Evolutionary conservation across 257 asterid genomes (phyloP).

Genomic region (Agastache rugosa): DNA sequence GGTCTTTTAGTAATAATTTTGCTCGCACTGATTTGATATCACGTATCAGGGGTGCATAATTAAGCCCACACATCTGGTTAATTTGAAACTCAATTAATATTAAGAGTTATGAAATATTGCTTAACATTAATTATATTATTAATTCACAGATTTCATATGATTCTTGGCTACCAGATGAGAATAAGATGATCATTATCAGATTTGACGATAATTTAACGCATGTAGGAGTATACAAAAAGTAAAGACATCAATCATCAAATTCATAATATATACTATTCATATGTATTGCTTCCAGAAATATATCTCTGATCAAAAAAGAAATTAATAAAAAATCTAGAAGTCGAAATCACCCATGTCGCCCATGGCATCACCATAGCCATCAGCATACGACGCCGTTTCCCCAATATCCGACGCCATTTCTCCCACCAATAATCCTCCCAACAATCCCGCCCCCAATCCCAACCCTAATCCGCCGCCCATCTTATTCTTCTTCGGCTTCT

Average conservation of each 20-base stretch:
- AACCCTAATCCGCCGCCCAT: slow-evolving; percentile 67
- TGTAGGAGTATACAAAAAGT: not conserved
- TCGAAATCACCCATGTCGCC: slow-evolving; percentile 50
- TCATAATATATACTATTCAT: not conserved
- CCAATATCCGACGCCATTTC: slow-evolving; percentile 65
- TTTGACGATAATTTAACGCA: no score
- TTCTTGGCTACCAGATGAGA: not conserved
- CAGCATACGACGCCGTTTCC: slow-evolving; percentile 55
- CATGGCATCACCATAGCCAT: slow-evolving; percentile 60
- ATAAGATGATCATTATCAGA: not conserved
- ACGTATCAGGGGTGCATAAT: no score
- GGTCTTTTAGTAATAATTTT: no score
- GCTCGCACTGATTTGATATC: no score
- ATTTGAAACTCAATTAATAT: no score
- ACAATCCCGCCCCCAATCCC: slow-evolving; percentile 91
- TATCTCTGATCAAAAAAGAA: not conserved
- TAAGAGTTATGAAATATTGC: no score
- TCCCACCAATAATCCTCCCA: slow-evolving; percentile 86
- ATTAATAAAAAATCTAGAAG: slow-evolving; percentile 26
- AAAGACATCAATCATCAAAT: not conserved
- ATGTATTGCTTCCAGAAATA: not conserved
- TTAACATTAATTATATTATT: no score
- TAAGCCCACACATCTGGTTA: no score
- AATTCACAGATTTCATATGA: not conserved
- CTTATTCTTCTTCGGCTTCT: slow-evolving; percentile 59